These are phyloP conservation scores for Malania oleifera DNA, from an alignment of 164 flowering plant species.

Conservation along the genomic window DNA sequence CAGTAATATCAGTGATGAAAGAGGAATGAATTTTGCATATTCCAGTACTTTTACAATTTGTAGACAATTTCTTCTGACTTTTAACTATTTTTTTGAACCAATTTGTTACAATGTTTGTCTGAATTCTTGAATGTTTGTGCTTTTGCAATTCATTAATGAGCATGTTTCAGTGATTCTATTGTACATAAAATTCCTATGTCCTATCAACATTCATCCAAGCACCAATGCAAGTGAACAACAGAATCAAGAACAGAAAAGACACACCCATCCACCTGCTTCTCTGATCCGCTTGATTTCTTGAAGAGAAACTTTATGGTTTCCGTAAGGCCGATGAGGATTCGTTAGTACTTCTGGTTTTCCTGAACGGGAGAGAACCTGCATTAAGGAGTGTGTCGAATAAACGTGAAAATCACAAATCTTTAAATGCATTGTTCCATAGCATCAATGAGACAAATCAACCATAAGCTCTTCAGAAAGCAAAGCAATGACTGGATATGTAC, in stretches of 20 bases:
- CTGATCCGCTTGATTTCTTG: conserved; percentile 81
- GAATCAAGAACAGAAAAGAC: conserved; percentile 41
- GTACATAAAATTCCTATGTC: too few species aligned
- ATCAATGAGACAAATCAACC: neutral
- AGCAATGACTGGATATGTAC: conserved; percentile 29
- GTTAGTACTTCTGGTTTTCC: conserved; percentile 79
- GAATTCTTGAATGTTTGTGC: too few species aligned
- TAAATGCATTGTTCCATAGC: neutral
- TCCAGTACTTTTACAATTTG: too few species aligned
- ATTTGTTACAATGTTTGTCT: too few species aligned
- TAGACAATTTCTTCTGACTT: too few species aligned
- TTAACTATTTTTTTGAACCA: too few species aligned
- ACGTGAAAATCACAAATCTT: neutral
- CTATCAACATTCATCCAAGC: too few species aligned
- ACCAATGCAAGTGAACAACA: neutral
- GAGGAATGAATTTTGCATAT: too few species aligned
- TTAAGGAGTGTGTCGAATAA: neutral
- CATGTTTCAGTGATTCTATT: too few species aligned
- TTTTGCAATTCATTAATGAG: too few species aligned
- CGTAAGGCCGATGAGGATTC: conserved; percentile 87
- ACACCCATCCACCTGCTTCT: conserved; percentile 99
- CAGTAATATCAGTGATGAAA: too few species aligned
- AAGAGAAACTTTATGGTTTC: conserved; percentile 65
- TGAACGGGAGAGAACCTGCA: conserved; percentile 76
- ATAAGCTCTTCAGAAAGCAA: neutral